Conservation (phyloP, 306 rosid species). For the Crotalaria pallida region DNA sequence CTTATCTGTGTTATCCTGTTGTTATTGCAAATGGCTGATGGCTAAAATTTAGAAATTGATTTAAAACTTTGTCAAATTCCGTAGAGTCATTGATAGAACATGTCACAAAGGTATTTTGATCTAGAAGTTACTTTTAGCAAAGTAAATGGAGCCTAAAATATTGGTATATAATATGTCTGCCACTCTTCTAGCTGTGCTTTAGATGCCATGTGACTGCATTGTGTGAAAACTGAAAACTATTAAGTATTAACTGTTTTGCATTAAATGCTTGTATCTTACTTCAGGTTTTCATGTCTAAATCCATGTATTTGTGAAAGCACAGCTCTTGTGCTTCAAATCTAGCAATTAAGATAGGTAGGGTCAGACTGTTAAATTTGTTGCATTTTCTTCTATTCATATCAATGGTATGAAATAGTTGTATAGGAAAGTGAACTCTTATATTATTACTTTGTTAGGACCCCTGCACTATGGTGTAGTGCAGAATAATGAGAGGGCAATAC, state of each 20-base stretch:
- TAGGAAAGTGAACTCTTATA: background rate
- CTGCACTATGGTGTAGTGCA: background rate
- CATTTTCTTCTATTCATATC: background rate
- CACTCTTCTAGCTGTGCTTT: background rate
- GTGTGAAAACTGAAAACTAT: background rate
- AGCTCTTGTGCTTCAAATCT: background rate
- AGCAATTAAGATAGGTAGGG: background rate
- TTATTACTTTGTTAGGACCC: background rate
- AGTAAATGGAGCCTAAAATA: background rate
- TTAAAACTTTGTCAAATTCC: background rate
- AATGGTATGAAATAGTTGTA: background rate
- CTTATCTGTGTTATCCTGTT: background rate
- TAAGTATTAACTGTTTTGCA: background rate
- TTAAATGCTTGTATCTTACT: background rate
- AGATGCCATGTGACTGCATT: background rate
- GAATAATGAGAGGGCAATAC: background rate
- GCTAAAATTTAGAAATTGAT: background rate
- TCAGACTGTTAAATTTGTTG: background rate
- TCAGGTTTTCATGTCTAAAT: background rate
- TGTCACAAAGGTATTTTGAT: background rate
- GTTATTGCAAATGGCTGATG: background rate
- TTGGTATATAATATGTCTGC: background rate
- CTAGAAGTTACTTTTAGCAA: background rate
- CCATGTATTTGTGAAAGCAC: background rate
- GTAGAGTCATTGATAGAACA: background rate